Base-by-base conservation (phyloP, 139 green algal species). In the Monoraphidium neglectum region DNA sequence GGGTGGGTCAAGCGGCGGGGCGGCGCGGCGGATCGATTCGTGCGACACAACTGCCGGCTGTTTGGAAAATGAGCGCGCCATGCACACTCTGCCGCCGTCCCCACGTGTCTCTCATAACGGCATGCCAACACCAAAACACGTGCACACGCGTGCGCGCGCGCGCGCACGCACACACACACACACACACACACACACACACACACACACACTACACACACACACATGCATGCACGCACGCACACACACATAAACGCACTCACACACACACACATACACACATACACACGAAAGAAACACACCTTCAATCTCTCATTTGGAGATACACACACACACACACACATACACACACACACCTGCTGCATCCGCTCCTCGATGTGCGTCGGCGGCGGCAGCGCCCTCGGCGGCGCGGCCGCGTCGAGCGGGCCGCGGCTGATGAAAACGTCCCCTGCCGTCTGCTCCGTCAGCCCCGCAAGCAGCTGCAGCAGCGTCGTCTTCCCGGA, bases 401-500 rank as follows among this genome's bases (percentile, higher is more conserved):
- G 49, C 53, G 43, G 47, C 8, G 78, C 71, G 43, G 43, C 43
- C 43, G 8, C 43, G 43, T 51, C 43, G 8, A 12, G 43, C 43
- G 12, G 43, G 8, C 12, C 8, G 4, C 28, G 57, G 28, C 78
- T 67, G 40, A 81, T 73, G 38, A 88, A 82, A 0, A 88, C 49
- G 26, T 64, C 38, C 21, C 93, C 93, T 2, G 66, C 65, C 12
- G 79, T 90, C 74, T 85, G 83, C 63, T 93, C 74, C 30, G 76
- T 78, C 35, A 96, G 78, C 8, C 91, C 90, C 15, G 90, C 82
- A 43, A 95, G 70, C 59, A 93, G 69, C 79, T 81, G 89, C 74
- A 98, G 82, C 54, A 98, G 86, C 4, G 94, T 98, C 32, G 93
- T 96, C 67, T 98, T 98, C 33, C 94, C 94, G 4, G 81, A 77